Percentiles rank a stretch among this genome's conserved stretches.
These are phyloP conservation scores for Geopyxis carbonaria DNA, from an alignment of 495 filamentous ascomycete genomes.

Conservation along the genomic window DNA sequence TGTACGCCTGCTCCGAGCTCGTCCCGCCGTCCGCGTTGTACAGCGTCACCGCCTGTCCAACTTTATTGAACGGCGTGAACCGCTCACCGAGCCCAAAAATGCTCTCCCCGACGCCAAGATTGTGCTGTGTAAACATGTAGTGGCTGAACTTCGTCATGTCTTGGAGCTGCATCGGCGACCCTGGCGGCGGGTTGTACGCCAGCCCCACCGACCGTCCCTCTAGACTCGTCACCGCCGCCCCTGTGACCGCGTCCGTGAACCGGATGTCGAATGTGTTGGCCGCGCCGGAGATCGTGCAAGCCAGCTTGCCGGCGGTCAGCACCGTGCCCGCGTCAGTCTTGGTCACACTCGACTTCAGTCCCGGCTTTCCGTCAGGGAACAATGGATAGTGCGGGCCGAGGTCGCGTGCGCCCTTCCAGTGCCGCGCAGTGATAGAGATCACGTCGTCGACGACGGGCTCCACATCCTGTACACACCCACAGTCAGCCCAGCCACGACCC, in stretches of 20 bases:
- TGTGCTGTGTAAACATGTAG: slow-evolving; percentile 45
- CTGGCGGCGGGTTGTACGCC: slow-evolving; percentile 36
- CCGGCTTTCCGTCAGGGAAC: slow-evolving; percentile 35
- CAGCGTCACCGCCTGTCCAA: slow-evolving; percentile 47
- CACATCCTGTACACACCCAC: slow-evolving; percentile 28
- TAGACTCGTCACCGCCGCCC: slow-evolving; percentile 40
- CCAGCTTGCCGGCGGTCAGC: slow-evolving; percentile 38
- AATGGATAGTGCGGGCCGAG: slow-evolving; percentile 49
- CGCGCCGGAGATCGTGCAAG: slow-evolving; percentile 35
- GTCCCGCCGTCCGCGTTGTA: slow-evolving; percentile 63
- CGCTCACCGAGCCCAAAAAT: slow-evolving; percentile 54
- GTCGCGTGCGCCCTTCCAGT: slow-evolving; percentile 43
- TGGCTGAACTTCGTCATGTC: slow-evolving; percentile 40
- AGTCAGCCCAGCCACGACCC: no score
- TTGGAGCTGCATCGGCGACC: slow-evolving; percentile 33
- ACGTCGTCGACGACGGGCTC: slow-evolving; percentile 41
- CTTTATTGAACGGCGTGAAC: slow-evolving; percentile 53
- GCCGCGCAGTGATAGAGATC: slow-evolving; percentile 44
- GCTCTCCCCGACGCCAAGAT: slow-evolving; percentile 47
- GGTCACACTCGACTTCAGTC: slow-evolving; percentile 30
- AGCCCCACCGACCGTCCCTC: slow-evolving; percentile 42
- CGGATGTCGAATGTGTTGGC: slow-evolving; percentile 40
- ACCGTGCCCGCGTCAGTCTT: slow-evolving; percentile 35
- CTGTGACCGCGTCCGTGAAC: slow-evolving; percentile 34
- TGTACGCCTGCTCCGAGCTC: slow-evolving; percentile 52